Conservation (phyloP, 169 alveolate species). For the Eimeria acervulina region DNA sequence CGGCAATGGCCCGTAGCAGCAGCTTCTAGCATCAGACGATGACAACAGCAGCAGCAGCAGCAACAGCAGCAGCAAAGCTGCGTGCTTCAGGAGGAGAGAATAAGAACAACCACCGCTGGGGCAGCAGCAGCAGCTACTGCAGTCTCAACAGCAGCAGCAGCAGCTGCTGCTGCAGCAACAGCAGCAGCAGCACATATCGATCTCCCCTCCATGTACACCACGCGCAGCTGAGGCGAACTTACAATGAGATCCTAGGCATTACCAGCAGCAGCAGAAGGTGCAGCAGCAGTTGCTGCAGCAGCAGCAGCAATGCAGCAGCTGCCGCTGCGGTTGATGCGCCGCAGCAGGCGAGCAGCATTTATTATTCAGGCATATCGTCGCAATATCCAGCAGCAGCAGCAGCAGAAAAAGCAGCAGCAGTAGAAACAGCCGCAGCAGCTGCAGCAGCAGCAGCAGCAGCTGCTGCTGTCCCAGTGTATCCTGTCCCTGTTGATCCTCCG, state of each 20-base stretch:
- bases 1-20: not conserved
- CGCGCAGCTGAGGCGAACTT: not conserved
- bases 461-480: not conserved
- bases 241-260: not conserved
- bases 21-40: not conserved
- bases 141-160: too few species aligned
- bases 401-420: slow-evolving; percentile 11
- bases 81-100: too few species aligned
- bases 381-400: slow-evolving; percentile 2
- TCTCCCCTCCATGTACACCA: not conserved
- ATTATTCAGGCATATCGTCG: too few species aligned
- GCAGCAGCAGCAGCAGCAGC: not conserved
- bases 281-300: too few species aligned
- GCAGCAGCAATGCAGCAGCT: too few species aligned
- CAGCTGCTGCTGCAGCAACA: too few species aligned
- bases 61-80: not conserved
- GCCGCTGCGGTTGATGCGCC: not conserved
- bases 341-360: too few species aligned
- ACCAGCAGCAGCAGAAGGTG: too few species aligned
- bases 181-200: too few species aligned
- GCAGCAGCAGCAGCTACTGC: too few species aligned
- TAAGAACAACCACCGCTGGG: too few species aligned
- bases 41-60: too few species aligned
- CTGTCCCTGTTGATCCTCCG: not conserved
- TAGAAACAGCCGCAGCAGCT: not conserved